Evolutionary conservation across 768 basidiomycete species (phyloP), one percentile per base, ranked within the genome.

Genomic region (Melanogaster broomeanus): DNA sequence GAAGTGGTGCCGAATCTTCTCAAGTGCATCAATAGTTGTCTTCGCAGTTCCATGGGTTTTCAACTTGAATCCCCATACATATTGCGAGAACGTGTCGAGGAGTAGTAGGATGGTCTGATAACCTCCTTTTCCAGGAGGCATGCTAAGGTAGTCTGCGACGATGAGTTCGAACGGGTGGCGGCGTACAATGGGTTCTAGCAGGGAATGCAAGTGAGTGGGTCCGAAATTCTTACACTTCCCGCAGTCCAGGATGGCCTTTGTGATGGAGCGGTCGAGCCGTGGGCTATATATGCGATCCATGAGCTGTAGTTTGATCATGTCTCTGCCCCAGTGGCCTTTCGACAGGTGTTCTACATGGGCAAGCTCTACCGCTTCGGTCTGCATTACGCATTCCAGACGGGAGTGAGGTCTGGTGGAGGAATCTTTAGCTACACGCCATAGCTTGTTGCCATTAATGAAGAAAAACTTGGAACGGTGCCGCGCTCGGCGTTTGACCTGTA

Each of bases 311-410:
- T 74, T 74, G 46, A 74, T 62, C 2, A 46, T 12, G 49, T 76
- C 73, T 1, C 68, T 48, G 2, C 66, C 64, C 56, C 64, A 74
- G 46, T 76, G 74, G 0, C 72, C 72, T 0, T 40, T 38, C 33
- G 9, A 16, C 9, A 10, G 48, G 45, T 52, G 64, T 24, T 16
- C 40, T 3, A 51, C 40, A 33, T 50, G 24, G 5, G 68, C 70
- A 34, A 58, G 27, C 31, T 35, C 53, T 1, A 51, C 42, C 3
- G 67, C 66, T 41, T 72, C 71, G 35, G 19, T 50, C 45, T 60
- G 53, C 1, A 64, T 58, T 0, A 72, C 42, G 31, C 71, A 74
- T 40, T 72, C 71, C 6, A 35, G 28, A 28, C 28, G 8, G 6
- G 28, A 28, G 6, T 28, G 3, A 3, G 28, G 28, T 28, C 28